Percentiles rank a stretch among this genome's conserved stretches.
Conservation (phyloP, 2,329 filamentous ascomycete species). For the Stenocarpella maydis region DNA sequence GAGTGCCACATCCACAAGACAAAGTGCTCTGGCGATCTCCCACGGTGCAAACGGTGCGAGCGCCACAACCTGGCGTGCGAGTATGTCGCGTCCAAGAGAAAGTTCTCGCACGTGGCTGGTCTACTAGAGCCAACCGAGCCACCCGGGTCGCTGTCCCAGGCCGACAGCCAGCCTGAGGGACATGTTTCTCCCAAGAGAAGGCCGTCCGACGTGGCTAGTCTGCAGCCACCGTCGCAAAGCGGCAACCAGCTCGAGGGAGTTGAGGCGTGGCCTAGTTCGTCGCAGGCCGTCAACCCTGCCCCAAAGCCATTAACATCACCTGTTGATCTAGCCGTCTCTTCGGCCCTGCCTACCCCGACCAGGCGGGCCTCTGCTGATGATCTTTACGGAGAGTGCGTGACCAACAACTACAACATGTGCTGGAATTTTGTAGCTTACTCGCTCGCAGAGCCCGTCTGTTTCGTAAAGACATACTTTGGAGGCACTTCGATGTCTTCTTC, state of each 20-base stretch:
- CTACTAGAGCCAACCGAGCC: not conserved
- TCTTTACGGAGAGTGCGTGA: slow-evolving; percentile 28
- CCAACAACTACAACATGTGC: not conserved
- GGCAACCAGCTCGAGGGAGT: not conserved
- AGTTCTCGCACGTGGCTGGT: slow-evolving; percentile 46
- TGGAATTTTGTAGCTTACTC: not conserved
- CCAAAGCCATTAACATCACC: slow-evolving; percentile 13
- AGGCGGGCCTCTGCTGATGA: slow-evolving; percentile 9
- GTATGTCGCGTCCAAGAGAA: slow-evolving; percentile 50
- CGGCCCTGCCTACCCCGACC: slow-evolving; percentile 16
- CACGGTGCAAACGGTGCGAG: slow-evolving; percentile 50
- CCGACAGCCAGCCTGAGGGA: not conserved
- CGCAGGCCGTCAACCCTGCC: not conserved
- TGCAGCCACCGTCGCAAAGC: slow-evolving; percentile 17
- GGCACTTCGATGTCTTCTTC: slow-evolving; percentile 51
- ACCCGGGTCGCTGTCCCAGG: not conserved
- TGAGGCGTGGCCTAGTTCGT: not conserved
- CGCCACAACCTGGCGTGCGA: slow-evolving; percentile 47
- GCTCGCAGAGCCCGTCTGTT: slow-evolving; percentile 43
- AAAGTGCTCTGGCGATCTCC: slow-evolving; percentile 52
- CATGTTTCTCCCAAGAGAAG: slow-evolving; percentile 44
- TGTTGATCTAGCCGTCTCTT: slow-evolving; percentile 8
- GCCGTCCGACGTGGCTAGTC: slow-evolving; percentile 45
- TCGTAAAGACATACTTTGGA: slow-evolving; percentile 46
- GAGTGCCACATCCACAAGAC: slow-evolving; percentile 54